These are phyloP conservation scores for Leersia perrieri DNA, from an alignment of 176 grass and related monocot genomes.

Conservation along the genomic window DNA sequence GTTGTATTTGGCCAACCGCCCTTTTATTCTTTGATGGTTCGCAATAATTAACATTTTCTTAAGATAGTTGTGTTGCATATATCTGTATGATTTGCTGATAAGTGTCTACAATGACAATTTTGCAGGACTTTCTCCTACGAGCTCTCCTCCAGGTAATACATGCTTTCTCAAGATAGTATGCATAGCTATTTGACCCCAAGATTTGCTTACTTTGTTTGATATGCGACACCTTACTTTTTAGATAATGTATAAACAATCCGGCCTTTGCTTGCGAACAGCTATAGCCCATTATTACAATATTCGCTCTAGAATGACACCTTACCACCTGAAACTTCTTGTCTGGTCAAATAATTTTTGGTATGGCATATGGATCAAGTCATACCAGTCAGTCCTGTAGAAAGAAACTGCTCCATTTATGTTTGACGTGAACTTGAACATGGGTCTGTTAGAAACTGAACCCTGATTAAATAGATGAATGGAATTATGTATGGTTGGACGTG, in stretches of 20 bases:
- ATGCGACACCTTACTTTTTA: background rate
- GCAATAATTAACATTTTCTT: background rate
- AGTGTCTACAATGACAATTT: background rate
- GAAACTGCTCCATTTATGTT: background rate
- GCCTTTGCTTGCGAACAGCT: too few relatives aligned
- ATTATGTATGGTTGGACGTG: background rate
- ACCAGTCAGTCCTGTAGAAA: background rate
- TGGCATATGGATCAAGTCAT: background rate
- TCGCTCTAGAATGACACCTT: too few relatives aligned
- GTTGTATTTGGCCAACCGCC: background rate
- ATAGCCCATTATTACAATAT: too few relatives aligned
- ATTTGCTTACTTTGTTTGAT: constrained; percentile 7
- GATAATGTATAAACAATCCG: too few relatives aligned
- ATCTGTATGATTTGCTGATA: constrained; percentile 8
- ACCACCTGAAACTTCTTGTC: background rate
- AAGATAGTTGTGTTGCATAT: background rate
- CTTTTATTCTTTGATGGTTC: background rate
- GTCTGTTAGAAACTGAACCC: background rate
- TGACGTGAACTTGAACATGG: background rate
- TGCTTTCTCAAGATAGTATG: background rate
- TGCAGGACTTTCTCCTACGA: constrained; percentile 19
- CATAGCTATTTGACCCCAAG: background rate
- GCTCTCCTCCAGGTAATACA: constrained; percentile 48
- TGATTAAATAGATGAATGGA: background rate
- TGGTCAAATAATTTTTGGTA: background rate